Evolutionary conservation across 2,329 filamentous ascomycete species (phyloP), one percentile per base, ranked within the genome.

Genomic region (Fusarium nygamai): DNA sequence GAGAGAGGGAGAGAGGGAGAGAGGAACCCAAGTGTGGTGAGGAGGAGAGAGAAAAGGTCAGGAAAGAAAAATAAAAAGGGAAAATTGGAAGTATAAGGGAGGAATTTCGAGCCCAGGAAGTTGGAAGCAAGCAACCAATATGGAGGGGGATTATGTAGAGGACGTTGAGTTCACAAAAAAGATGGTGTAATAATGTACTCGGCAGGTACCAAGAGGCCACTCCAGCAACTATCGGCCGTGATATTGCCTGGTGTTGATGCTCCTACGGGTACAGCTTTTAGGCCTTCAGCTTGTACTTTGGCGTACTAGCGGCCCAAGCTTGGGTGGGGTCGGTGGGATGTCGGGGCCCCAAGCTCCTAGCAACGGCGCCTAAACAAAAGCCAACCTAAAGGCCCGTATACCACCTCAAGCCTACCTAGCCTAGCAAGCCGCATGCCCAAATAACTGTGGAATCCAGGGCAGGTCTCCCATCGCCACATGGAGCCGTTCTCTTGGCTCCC

Each of bases 341-440:
- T 59, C 67, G 66, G 67, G 70, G 70, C 72, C 67, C 70, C 64
- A 65, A 77, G 71, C 76, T 78, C 72, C 76, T 74, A 76, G 76
- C 76, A 78, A 78, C 76, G 76, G 76, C 72, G 74, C 64, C 75
- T 77, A 75, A 75, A 71, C 67, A 75, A 62, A 75, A 70, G 72
- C 72, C 72, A 75, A 71, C 69, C 63, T 59, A 60, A 65, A 66
- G 67, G 47, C 60, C 60, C 66, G 66, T 70, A 58, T 50, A 70
- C 60, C n/a, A n/a, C n/a, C n/a, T n/a, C 41, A 60, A 70, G 36
- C 36, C 19, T 36, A 16, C 33, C 33, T 34, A 36, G 34, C 36
- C 36, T 38, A 38, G 36, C 36, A 38, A 20, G n/a, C n/a, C n/a
- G n/a, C n/a, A n/a, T n/a, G 60, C 36, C 46, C 46, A 70, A 70